Base-by-base conservation (phyloP, 257 asterid genomes). In the Misopates orontium region DNA sequence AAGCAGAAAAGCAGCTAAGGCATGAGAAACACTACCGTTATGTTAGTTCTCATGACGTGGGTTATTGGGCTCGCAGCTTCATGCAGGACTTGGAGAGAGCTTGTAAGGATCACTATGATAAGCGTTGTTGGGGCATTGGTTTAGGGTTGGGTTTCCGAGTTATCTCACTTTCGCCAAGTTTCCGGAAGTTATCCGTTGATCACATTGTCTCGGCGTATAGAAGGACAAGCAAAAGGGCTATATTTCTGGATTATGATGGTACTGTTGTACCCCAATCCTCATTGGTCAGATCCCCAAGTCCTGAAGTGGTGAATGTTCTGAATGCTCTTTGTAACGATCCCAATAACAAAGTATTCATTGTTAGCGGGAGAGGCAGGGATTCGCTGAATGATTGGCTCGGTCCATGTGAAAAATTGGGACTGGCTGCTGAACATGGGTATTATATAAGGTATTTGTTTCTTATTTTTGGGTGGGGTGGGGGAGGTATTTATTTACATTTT, bases 211-310 rank as follows among this genome's bases (percentile, higher is more conserved):
- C 95, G 0, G 77, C 87, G 2, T 91, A 91, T 77, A 83, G 66
- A 67, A 79, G 76, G 78, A 83, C 93, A 11, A 79, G 64, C 70
- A 80, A 85, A 67, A 79, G 98, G 84, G 98, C 88, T 1, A 88
- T 91, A 66, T 91, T 91, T 78, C 76, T 91, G 78, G 98, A 91
- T 73, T 91, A 88, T 75, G 98, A 91, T 88, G 98, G 98, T 50
- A 91, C 96, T n/a, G 71, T 91, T 58, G 93, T 91, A 40, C 86
- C 98, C 55, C 87, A 88, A 47, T 78, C 91, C 60, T 83, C 88
- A 44, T 62, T 88, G 66, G 59, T 84, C 19, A 77, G 72, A 66
- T 82, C 90, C 31, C 97, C 95, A 12, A 77, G 87, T 58, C 67
- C 82, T 48, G 95, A 91, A 67, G 85, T 91, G 79, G 74, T 86